Evolutionary conservation across 78 protist species (phyloP), one percentile per base, ranked within the genome.

Genomic region (Chrysochromulina tobinii): DNA sequence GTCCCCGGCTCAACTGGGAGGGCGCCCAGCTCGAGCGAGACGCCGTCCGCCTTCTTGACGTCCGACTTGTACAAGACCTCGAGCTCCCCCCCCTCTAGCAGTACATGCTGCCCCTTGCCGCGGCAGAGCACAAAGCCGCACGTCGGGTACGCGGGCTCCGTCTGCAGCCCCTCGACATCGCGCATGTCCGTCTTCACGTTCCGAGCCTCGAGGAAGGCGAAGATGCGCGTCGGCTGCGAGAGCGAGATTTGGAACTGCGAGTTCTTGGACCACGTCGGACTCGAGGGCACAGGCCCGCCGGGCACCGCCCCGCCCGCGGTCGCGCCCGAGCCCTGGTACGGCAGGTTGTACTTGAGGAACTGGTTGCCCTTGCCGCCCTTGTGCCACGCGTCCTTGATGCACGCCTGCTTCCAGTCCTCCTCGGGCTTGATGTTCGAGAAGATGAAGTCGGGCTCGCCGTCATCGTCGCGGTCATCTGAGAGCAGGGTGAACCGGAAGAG

Each of bases 381-480:
- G 18, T 12, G 3, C 83, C 83, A 75, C 1, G 58, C 8, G 57
- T 50, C 57, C 4, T 18, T 11, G 18, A 75, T 7, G 23, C 12
- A 50, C 21, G 83, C 50, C 59, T 57, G 54, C 25, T 12, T 2
- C 83, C 83, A 75, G 57, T 75, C 83, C 3, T 75, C 83, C 83
- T 75, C 83, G 57, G 83, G 83, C 83, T 75, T 75, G 57, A 75
- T 57, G 27, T 75, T 57, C 64, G 7, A 12, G 64, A 59, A 59
- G 7, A 7, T 12, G 12, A 59, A 59, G 64, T 59, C 64, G 23
- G 64, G 64, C 64, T 59, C 64, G 58, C 87, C 87, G 48, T 79
- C 87, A 64, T 79, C 87, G 50, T 79, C 64, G 7, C 61, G 61
- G 61, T 79, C 87, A 51, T 79, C 87, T 14, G 87, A 79, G 18